phyloP scores from a whole-genome alignment of 1,284 basidiomycete species.

The Puccinia coronata region DNA sequence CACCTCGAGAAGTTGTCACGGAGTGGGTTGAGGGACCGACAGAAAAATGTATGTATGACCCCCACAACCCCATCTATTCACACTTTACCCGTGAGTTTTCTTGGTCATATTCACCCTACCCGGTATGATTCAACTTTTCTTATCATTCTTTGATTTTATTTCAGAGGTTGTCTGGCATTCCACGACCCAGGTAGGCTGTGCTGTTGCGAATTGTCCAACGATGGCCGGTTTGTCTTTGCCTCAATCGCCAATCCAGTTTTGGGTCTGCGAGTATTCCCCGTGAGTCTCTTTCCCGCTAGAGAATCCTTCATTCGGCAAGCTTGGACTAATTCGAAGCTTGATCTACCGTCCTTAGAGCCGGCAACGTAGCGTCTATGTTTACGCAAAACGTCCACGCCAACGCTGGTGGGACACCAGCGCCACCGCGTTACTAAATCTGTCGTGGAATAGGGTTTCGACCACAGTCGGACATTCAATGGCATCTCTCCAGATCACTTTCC shows the following conservation, averaged over 20 bases:
- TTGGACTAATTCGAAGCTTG: background rate
- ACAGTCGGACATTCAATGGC: background rate
- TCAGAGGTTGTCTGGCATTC: slow-evolving; percentile 48
- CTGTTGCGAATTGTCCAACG: slow-evolving; percentile 25
- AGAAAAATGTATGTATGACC: slow-evolving; percentile 40
- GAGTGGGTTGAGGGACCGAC: slow-evolving; percentile 40
- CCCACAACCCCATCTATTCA: slow-evolving; percentile 6
- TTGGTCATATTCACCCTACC: too few species aligned
- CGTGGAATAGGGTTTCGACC: background rate
- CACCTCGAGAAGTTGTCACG: slow-evolving; percentile 10
- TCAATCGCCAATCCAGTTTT: slow-evolving; percentile 49
- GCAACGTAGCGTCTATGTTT: slow-evolving; percentile 25
- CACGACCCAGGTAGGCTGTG: slow-evolving; percentile 37
- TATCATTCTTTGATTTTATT: background rate
- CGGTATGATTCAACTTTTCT: background rate
- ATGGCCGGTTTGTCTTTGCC: slow-evolving; percentile 35
- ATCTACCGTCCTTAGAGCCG: background rate
- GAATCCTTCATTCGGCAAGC: background rate
- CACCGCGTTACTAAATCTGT: background rate
- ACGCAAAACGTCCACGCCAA: slow-evolving; percentile 26
- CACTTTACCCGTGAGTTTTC: slow-evolving; percentile 48
- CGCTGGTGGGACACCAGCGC: slow-evolving; percentile 14
- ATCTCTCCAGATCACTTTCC: background rate
- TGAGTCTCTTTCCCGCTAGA: background rate
- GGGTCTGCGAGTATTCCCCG: slow-evolving; percentile 48